Conservation (phyloP, 1,284 basidiomycete genomes). For the Trichosporon inkin region DNA sequence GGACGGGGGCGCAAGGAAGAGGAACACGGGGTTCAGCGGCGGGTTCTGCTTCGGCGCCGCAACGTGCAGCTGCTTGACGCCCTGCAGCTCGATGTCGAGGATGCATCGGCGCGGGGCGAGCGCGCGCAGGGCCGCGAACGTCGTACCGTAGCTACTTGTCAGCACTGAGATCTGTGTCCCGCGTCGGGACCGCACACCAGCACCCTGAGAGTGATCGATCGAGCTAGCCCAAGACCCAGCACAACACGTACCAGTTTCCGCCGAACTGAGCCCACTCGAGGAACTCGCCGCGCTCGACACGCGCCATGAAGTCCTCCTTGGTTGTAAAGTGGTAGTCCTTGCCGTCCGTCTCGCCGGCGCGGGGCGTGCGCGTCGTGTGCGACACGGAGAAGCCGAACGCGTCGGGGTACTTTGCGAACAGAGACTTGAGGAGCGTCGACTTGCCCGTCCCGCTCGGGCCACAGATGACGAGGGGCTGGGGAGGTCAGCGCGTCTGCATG, state of each 20-base stretch:
- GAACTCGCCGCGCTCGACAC: constrained; percentile 56
- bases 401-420: constrained; percentile 78
- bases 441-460: constrained; percentile 92
- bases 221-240: neutral
- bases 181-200: neutral
- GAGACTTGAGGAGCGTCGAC: constrained; percentile 78
- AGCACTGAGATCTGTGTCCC: neutral
- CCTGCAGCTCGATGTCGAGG: constrained; percentile 96
- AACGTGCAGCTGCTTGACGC: constrained; percentile 80
- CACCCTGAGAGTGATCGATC: neutral
- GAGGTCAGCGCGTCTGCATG: neutral
- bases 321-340: constrained; percentile 59
- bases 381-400: constrained; percentile 92
- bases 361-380: constrained; percentile 85
- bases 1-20: constrained; percentile 89
- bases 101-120: constrained; percentile 70
- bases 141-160: constrained; percentile 69
- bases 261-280: constrained; percentile 73
- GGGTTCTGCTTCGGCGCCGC: constrained; percentile 56
- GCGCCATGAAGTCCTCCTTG: constrained; percentile 53
- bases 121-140: constrained; percentile 62
- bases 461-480: constrained; percentile 66
- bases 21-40: constrained; percentile 74
- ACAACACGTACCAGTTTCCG: constrained; percentile 65
- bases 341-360: constrained; percentile 77